Evolutionary conservation across 257 asterid genomes (phyloP).

Genomic region (Solanum dulcamara): DNA sequence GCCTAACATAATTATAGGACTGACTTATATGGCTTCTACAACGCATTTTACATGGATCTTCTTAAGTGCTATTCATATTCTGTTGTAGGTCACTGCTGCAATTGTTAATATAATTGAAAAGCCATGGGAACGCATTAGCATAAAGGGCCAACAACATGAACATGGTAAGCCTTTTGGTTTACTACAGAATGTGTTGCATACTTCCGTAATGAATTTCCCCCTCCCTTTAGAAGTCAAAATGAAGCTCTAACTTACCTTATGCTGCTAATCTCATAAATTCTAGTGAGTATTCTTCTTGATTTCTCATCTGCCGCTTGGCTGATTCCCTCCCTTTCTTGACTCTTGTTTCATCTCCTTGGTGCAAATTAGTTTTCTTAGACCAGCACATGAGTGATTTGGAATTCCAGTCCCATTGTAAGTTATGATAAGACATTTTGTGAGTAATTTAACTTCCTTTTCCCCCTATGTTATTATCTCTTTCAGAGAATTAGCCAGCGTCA

Average conservation of each 20-base stretch:
- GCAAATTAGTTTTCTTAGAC: neutral
- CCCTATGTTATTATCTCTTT: neutral
- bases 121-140: conserved; percentile 84
- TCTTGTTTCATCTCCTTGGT: neutral
- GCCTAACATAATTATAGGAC: neutral
- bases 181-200: neutral
- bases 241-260: neutral
- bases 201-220: neutral
- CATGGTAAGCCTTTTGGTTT: conserved; percentile 51
- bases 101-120: conserved; percentile 65
- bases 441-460: neutral
- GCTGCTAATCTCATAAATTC: neutral
- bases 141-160: conserved; percentile 65
- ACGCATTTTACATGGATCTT: neutral
- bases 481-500: neutral
- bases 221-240: neutral
- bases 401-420: neutral
- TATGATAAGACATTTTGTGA: neutral
- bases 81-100: conserved; percentile 63
- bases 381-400: neutral
- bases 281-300: neutral
- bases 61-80: neutral
- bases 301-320: neutral
- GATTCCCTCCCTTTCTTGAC: neutral
- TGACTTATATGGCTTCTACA: neutral